A percentile compares a stretch with the other conserved stretches of the same genome.
These are phyloP conservation scores for Prunus yedoensis DNA, from an alignment of 331 rosid genomes.

Conservation along the genomic window DNA sequence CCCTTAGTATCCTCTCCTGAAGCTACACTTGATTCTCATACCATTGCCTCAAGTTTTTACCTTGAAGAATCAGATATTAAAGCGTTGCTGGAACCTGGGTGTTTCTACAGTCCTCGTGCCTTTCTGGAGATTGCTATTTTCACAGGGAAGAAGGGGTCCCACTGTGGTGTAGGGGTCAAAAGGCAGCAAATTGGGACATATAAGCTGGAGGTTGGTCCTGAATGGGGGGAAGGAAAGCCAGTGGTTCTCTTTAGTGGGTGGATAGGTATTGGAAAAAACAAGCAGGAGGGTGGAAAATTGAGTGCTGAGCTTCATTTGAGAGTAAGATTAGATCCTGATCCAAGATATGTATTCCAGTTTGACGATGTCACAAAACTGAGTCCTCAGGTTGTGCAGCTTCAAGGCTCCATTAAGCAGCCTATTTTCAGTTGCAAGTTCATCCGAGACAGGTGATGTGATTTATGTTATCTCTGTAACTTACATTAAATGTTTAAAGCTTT, in stretches of 20 bases:
- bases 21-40: conserved; percentile 59
- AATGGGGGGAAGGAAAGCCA: conserved; percentile 78
- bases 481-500: background rate
- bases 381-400: conserved; percentile 89
- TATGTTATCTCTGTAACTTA: conserved; percentile 10
- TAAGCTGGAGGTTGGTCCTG: conserved; percentile 77
- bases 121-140: conserved; percentile 80
- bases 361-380: conserved; percentile 70
- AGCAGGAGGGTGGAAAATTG: conserved; percentile 57
- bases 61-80: conserved; percentile 81
- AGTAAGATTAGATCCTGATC: conserved; percentile 88
- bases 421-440: conserved; percentile 90
- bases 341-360: conserved; percentile 84
- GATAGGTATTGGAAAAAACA: conserved; percentile 75
- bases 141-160: conserved; percentile 73
- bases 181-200: conserved; percentile 85
- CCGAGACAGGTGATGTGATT: conserved; percentile 73
- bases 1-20: conserved; percentile 73
- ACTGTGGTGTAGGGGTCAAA: conserved; percentile 73
- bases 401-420: conserved; percentile 80
- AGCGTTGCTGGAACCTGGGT: conserved; percentile 81
- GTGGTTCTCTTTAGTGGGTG: conserved; percentile 81
- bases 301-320: conserved; percentile 80
- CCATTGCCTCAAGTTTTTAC: conserved; percentile 74
- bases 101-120: conserved; percentile 75